Evolutionary conservation across 805 yeast genomes (phyloP), one percentile per base, ranked within the genome.

Genomic region (Jamesozyma lodderae): DNA sequence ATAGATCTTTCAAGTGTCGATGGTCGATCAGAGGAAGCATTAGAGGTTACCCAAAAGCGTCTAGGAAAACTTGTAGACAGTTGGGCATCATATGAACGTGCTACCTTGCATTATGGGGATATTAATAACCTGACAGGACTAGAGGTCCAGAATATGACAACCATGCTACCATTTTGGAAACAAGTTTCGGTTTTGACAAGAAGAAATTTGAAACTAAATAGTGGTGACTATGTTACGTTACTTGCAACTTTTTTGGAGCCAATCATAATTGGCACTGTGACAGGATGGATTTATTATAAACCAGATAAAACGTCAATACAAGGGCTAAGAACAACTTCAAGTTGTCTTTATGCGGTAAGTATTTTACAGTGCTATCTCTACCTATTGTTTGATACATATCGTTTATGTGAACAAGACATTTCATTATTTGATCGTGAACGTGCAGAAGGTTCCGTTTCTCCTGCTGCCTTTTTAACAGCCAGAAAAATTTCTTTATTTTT

Each of bases 201-300:
- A 31, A 60, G 83, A 40, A 68, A 72, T 15, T 44, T 69, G n/a
- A 47, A 64, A 17, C 48, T 75, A 6, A 71, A 75, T 20, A 38
- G 53, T 3, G 61, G 81, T 43, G 83, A 79, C 52, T 68, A 70
- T 11, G 57, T 70, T 36, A 75, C 79, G 0, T 52, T 68, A 10
- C 33, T 62, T 4, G 72, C 64, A 27, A 54, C 71, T 2, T 55
- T 75, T 6, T 44, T 66, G 16, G 69, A 66, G n/a, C 72, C 78
- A 28, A 37, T 72, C 0, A 46, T 78, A 5, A 60, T 82, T 44
- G 81, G 86, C 0, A 52, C 75, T 2, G 61, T 77, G n/a, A 61
- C 72, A 30, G 95, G 95, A 0, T 82, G 92, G 87, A 69, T 85
- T 30, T 85, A 79, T 51, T 79, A 60, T 53, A 72, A 72, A 46